Conservation (phyloP, 1,284 basidiomycete genomes). For the Apiotrichum porosum region DNA sequence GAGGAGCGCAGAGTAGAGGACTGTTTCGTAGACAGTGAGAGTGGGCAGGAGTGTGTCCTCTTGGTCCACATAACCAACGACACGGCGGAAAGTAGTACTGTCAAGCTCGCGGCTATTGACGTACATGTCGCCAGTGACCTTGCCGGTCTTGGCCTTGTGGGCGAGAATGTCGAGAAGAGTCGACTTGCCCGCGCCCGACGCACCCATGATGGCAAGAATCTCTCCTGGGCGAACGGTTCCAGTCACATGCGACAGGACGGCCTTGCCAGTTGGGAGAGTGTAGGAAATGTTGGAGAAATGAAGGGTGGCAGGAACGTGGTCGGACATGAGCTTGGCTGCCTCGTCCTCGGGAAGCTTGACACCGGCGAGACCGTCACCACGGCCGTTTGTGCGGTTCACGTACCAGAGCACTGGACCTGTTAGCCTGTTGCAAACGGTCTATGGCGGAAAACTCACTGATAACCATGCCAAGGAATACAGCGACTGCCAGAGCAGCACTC, state of each 20-base stretch:
- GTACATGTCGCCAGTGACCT: slow-evolving; percentile 67
- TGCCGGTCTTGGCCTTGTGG: slow-evolving; percentile 76
- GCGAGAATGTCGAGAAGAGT: slow-evolving; percentile 95
- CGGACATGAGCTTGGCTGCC: slow-evolving; percentile 77
- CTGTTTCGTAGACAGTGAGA: slow-evolving; percentile 94
- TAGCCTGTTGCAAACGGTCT: neutral
- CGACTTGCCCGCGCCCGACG: slow-evolving; percentile 93
- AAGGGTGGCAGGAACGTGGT: slow-evolving; percentile 86
- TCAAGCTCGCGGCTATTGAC: slow-evolving; percentile 79
- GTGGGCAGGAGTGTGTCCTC: slow-evolving; percentile 96
- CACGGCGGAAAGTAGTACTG: slow-evolving; percentile 68
- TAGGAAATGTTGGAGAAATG: slow-evolving; percentile 85
- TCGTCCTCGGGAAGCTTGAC: slow-evolving; percentile 77
- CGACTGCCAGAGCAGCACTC: slow-evolving; percentile 70
- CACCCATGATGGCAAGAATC: slow-evolving; percentile 91
- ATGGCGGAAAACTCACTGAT: slow-evolving; percentile 36
- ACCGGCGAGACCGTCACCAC: slow-evolving; percentile 61
- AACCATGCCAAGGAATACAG: slow-evolving; percentile 53
- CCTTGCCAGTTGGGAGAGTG: slow-evolving; percentile 58
- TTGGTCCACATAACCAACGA: slow-evolving; percentile 90
- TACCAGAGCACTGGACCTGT: slow-evolving; percentile 78
- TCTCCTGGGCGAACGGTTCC: slow-evolving; percentile 82
- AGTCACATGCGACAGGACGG: slow-evolving; percentile 71
- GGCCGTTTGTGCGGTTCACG: slow-evolving; percentile 64
- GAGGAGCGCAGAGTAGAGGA: slow-evolving; percentile 85